Evolutionary conservation across 805 yeast species (phyloP).

Genomic region (Saccharomyces kudriavzevii): DNA sequence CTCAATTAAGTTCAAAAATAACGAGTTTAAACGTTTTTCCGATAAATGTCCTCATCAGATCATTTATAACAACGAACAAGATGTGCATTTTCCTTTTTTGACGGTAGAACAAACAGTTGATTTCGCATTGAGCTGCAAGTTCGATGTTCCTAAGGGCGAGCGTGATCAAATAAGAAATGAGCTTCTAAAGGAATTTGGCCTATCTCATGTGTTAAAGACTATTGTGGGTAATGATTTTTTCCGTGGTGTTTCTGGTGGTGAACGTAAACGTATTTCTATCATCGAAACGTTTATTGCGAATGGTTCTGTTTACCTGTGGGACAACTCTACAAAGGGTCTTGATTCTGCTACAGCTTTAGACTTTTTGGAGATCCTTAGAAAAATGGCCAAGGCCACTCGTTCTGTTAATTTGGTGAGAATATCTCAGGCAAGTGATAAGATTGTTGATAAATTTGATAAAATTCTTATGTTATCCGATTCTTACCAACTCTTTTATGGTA

Average conservation of each 20-base stretch:
- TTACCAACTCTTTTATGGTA: constrained; percentile 41
- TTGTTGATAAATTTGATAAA: constrained; percentile 43
- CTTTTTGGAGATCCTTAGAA: constrained; percentile 37
- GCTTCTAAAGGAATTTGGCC: constrained; percentile 31
- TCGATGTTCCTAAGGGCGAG: constrained; percentile 19
- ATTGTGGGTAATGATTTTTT: constrained; percentile 56
- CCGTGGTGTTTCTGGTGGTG: constrained; percentile 64
- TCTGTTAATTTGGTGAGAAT: constrained; percentile 40
- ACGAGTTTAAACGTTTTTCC: constrained; percentile 17
- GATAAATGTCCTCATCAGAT: constrained; percentile 21
- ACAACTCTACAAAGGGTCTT: constrained; percentile 44
- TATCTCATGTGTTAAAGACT: constrained; percentile 47
- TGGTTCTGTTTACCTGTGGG: constrained; percentile 45
- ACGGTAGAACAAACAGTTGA: constrained; percentile 49
- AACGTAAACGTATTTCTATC: constrained; percentile 56
- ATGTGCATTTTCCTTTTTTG: constrained; percentile 48
- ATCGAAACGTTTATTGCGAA: constrained; percentile 46
- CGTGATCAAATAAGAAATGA: constrained; percentile 23
- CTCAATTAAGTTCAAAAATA: constrained; percentile 17
- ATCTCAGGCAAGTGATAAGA: constrained; percentile 42
- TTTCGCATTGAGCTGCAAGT: constrained; percentile 45
- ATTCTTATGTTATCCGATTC: constrained; percentile 41
- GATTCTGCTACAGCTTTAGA: constrained; percentile 45
- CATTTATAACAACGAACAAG: constrained; percentile 44
- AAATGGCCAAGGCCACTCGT: constrained; percentile 34